phyloP scores from a whole-genome alignment of 176 grass and related monocot genomes.

The Thinopyrum elongatum region DNA sequence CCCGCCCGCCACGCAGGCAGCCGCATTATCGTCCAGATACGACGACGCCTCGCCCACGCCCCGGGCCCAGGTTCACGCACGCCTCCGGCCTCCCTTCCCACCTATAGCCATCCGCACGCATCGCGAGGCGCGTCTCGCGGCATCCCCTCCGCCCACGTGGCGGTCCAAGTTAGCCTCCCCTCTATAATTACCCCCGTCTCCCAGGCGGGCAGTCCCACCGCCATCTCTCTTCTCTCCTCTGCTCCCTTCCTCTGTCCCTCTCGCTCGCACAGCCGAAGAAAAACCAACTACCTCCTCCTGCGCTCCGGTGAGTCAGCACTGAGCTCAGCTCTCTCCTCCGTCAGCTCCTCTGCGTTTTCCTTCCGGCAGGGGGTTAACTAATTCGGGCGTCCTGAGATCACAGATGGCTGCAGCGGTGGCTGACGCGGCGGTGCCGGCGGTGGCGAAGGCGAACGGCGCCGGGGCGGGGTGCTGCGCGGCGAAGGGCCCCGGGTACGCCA shows the following conservation, averaged over 20 bases:
- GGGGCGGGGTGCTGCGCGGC: slow-evolving; percentile 35
- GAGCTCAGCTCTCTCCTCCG: neutral
- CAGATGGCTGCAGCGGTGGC: slow-evolving; percentile 36
- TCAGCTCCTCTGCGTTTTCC: neutral
- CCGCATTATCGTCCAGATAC: slow-evolving; percentile 52
- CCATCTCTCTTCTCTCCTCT: neutral
- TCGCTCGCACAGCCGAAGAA: neutral
- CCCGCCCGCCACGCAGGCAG: neutral
- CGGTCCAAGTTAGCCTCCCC: neutral
- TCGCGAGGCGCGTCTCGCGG: neutral
- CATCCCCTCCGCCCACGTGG: neutral
- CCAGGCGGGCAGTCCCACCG: neutral
- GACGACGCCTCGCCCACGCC: neutral
- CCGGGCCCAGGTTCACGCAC: slow-evolving; percentile 39
- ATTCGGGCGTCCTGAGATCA: slow-evolving; percentile 39
- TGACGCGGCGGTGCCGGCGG: neutral
- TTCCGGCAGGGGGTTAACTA: neutral
- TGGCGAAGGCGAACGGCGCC: neutral
- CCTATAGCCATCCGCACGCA: neutral
- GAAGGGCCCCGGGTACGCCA: slow-evolving; percentile 76
- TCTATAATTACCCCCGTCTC: slow-evolving; percentile 27
- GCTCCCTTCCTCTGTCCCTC: no score
- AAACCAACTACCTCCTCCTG: neutral
- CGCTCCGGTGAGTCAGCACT: slow-evolving; percentile 7
- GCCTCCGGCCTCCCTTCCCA: neutral